phyloP scores from a whole-genome alignment of 495 filamentous ascomycete species.

The Parachaetomium inaequale region DNA sequence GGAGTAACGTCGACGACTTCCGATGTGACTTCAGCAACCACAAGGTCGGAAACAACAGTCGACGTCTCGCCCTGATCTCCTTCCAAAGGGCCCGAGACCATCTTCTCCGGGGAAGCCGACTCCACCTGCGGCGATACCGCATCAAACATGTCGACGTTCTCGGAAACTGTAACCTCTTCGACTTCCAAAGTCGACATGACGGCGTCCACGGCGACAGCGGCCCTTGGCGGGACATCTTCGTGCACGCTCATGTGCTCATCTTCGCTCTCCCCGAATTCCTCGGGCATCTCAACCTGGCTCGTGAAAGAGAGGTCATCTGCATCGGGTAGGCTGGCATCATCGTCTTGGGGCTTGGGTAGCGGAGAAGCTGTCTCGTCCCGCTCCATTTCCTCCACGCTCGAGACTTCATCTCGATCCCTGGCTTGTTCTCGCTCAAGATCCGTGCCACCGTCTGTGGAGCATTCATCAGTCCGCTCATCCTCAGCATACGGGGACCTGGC shows the following conservation, averaged over 20 bases:
- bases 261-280: slow-evolving; percentile 13
- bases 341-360: slow-evolving; percentile 4
- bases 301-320: slow-evolving; percentile 8
- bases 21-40: neutral
- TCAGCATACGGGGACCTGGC: neutral
- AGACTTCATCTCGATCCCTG: slow-evolving; percentile 4
- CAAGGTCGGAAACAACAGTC: neutral
- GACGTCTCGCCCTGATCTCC: neutral
- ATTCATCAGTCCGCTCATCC: neutral
- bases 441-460: neutral
- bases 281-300: slow-evolving; percentile 19
- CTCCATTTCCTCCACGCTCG: slow-evolving; percentile 1
- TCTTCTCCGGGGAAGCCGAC: neutral
- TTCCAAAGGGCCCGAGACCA: neutral
- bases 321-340: slow-evolving; percentile 3
- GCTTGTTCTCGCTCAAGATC: slow-evolving; percentile 14
- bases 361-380: neutral
- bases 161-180: neutral
- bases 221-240: neutral
- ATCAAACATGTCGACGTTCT: slow-evolving; percentile 20
- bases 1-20: neutral
- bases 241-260: slow-evolving; percentile 14
- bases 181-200: neutral
- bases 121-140: neutral
- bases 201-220: neutral